Base-by-base conservation (phyloP, 73 alveolate species). In the Paramecium biaurelia region DNA sequence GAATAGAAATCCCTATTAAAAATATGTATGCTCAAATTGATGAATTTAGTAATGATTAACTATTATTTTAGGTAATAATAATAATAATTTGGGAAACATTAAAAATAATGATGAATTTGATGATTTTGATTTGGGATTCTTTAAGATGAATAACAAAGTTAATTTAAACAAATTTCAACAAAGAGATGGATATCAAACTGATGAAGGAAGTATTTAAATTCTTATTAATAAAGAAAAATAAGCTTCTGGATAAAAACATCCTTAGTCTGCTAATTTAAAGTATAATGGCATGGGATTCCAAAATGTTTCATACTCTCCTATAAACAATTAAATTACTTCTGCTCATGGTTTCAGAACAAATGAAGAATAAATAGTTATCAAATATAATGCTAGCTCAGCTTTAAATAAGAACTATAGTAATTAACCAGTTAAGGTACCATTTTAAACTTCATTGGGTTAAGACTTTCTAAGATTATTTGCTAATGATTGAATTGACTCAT, bases 21-120 rank as follows among this genome's bases (percentile, higher is more conserved):
- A 85, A 85, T 67, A 85, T 85, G 93, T 85, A 85, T 67, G 93
- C 90, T 43, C 15, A 79, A 79, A 79, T 79, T 3, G 90, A 79
- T 18, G 9, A 43, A 24, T 18, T 7, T 23, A 14, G 58, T 35
- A 72, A 7, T 20, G 1, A 2, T 21, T 53, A 18, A 7, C 11
- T 35, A 38, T 38, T 12, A 72, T 32, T 34, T 7, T 2, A 35
- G 58, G 18, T 1, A 35, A 37, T 42, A 2, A 2, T 18, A 53
- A 53, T n/a, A n/a, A 53, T 53, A 53, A 53, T 53, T 18, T 23
- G 34, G 23, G 4, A 4, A 18, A 18, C 5, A 15, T 53, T 2
- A 53, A 53, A 18, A 53, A 53, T 53, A 53, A 53, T 35, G 86
- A 72, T 72, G 86, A 72, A n/a, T 72, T 72, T 72, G 86, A 72